Evolutionary conservation across 2,329 filamentous ascomycete genomes (phyloP).

Genomic region (Periglandula ipomoeae): DNA sequence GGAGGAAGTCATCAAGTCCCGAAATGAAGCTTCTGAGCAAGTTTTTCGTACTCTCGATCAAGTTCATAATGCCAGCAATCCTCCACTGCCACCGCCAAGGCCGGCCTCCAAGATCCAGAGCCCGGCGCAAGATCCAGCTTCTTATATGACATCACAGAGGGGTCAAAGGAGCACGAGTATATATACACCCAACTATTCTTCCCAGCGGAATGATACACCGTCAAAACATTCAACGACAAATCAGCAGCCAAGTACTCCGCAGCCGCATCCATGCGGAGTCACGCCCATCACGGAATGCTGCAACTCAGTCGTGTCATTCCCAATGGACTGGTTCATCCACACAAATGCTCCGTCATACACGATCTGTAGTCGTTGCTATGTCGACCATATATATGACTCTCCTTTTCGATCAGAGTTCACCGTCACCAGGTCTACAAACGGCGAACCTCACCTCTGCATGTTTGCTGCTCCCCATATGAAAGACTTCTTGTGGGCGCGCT

Average conservation of each 20-base stretch:
- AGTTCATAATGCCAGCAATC: too few relatives aligned
- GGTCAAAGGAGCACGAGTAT: too few relatives aligned
- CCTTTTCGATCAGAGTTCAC: constrained; percentile 20
- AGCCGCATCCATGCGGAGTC: constrained; percentile 10
- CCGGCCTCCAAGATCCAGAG: too few relatives aligned
- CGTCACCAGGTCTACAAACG: constrained; percentile 13
- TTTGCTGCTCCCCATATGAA: constrained; percentile 25
- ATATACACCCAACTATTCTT: too few relatives aligned
- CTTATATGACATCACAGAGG: too few relatives aligned
- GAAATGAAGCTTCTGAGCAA: too few relatives aligned
- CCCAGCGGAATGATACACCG: not conserved
- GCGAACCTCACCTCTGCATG: constrained; percentile 21
- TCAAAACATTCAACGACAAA: not conserved
- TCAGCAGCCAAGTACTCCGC: constrained; percentile 3
- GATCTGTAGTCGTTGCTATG: constrained; percentile 30
- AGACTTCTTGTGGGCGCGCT: constrained; percentile 21
- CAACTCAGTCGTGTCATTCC: constrained; percentile 13
- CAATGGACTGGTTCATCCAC: constrained; percentile 30
- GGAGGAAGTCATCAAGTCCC: too few relatives aligned
- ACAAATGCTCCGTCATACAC: constrained; percentile 19
- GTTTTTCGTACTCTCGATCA: too few relatives aligned
- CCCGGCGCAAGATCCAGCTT: too few relatives aligned
- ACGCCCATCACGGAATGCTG: constrained; percentile 20
- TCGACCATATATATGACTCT: constrained; percentile 24
- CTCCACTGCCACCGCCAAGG: too few relatives aligned